Conservation (phyloP, 75 land plant genomes). For the Sequoiadendron giganteum region DNA sequence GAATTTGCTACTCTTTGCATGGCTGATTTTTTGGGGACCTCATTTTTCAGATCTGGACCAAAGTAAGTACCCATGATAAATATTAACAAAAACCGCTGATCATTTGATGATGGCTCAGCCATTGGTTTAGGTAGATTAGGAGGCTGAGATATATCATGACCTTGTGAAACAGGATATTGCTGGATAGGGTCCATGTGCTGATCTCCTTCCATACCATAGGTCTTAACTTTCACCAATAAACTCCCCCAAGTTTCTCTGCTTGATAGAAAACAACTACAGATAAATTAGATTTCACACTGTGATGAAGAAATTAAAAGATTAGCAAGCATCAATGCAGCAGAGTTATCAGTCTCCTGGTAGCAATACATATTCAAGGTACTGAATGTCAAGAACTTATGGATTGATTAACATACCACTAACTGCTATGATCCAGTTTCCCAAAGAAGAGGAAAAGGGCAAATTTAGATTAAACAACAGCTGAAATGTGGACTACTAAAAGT, state of each 20-base stretch:
- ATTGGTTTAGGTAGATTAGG: neutral
- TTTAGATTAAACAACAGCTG: neutral
- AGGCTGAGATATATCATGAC: neutral
- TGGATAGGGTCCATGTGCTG: neutral
- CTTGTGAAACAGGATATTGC: slow-evolving; percentile 4
- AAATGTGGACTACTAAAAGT: neutral
- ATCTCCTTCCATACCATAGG: neutral
- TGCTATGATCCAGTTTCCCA: neutral
- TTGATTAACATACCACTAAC: neutral
- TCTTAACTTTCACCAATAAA: neutral
- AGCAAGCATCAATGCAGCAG: neutral
- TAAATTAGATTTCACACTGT: neutral
- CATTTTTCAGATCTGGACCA: slow-evolving; percentile 62
- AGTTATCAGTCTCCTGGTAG: neutral
- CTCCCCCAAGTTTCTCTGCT: neutral
- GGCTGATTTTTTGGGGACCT: slow-evolving; percentile 53
- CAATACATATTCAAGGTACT: neutral
- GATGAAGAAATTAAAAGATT: neutral
- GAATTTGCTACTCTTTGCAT: slow-evolving; percentile 45
- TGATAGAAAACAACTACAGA: neutral
- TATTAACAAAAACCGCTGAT: slow-evolving; percentile 53
- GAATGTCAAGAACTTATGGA: neutral
- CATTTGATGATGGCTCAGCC: slow-evolving; percentile 25
- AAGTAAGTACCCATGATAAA: slow-evolving; percentile 69
- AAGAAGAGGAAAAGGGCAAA: neutral